phyloP scores from a whole-genome alignment of 192 early-diverging fungal species.

The Rhizophlyctis rosea region DNA sequence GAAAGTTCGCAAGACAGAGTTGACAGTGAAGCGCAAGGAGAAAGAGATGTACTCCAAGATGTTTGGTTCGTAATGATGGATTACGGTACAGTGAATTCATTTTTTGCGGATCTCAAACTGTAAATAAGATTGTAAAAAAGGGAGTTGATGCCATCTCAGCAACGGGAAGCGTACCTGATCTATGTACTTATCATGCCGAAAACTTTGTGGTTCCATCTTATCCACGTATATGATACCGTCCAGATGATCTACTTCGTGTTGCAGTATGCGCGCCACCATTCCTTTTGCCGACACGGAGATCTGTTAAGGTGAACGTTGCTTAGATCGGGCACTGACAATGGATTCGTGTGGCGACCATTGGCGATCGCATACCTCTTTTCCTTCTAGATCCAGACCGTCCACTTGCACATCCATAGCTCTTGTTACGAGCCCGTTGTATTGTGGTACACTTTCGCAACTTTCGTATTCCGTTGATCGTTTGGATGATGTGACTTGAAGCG shows the following conservation, averaged over 20 bases:
- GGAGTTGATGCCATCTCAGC: too few species aligned
- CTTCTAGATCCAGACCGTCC: conserved; percentile 34
- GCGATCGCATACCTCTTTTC: conserved; percentile 20
- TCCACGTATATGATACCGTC: conserved; percentile 41
- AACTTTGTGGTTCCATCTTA: conserved; percentile 35
- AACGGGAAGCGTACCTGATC: background rate
- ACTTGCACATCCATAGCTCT: conserved; percentile 31
- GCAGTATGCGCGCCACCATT: conserved; percentile 40
- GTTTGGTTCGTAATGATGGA: conserved; percentile 13
- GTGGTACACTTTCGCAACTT: conserved; percentile 45
- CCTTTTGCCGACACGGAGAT: conserved; percentile 15
- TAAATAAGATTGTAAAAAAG: too few species aligned
- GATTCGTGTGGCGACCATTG: too few species aligned
- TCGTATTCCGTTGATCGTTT: conserved; percentile 40
- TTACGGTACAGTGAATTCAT: too few species aligned
- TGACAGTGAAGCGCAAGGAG: conserved; percentile 28
- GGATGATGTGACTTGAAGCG: conserved; percentile 11
- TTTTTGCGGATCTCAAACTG: too few species aligned
- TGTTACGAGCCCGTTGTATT: conserved; percentile 43
- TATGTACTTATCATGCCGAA: conserved; percentile 50
- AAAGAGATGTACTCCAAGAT: conserved; percentile 39
- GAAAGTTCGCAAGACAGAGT: conserved; percentile 13
- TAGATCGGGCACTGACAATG: too few species aligned
- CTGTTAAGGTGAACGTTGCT: too few species aligned
- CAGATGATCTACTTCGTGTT: conserved; percentile 55